Conservation (phyloP, 1,284 basidiomycete genomes). For the Ganoderma multipileum region DNA sequence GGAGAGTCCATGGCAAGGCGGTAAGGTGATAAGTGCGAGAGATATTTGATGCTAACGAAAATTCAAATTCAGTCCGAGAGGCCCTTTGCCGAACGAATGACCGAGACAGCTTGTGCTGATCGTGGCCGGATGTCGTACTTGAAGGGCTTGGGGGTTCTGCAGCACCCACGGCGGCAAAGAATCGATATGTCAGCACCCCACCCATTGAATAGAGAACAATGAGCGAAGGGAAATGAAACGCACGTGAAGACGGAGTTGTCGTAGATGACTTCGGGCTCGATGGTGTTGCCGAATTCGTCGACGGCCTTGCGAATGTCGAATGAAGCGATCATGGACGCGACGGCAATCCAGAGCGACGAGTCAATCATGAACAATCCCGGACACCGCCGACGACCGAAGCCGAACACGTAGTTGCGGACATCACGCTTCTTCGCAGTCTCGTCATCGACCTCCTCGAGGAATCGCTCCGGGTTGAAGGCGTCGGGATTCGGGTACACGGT, state of each 20-base stretch:
- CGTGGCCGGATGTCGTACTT: slow-evolving; percentile 40
- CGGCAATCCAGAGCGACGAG: slow-evolving; percentile 53
- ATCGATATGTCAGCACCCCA: background rate
- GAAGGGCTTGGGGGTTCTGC: slow-evolving; percentile 36
- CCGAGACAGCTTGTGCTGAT: slow-evolving; percentile 36
- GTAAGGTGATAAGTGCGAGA: background rate
- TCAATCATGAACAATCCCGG: slow-evolving; percentile 56
- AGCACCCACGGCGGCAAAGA: background rate
- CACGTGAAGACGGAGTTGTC: slow-evolving; percentile 53
- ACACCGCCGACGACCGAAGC: slow-evolving; percentile 46
- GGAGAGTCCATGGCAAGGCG: slow-evolving; percentile 1
- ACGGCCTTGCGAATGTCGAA: slow-evolving; percentile 49
- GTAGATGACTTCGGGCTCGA: slow-evolving; percentile 49
- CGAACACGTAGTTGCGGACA: slow-evolving; percentile 44
- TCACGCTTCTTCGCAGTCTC: slow-evolving; percentile 38
- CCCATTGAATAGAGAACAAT: background rate
- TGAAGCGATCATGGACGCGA: slow-evolving; percentile 52
- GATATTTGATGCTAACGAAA: background rate
- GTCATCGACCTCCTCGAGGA: slow-evolving; percentile 39
- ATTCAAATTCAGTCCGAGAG: slow-evolving; percentile 21
- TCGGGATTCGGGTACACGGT: slow-evolving; percentile 46
- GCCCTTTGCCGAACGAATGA: slow-evolving; percentile 34
- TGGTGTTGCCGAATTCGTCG: slow-evolving; percentile 48
- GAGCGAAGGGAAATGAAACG: background rate
- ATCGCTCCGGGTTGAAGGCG: slow-evolving; percentile 47